Conservation (phyloP, 2,329 filamentous ascomycete species). For the Fusarium anguioides region DNA sequence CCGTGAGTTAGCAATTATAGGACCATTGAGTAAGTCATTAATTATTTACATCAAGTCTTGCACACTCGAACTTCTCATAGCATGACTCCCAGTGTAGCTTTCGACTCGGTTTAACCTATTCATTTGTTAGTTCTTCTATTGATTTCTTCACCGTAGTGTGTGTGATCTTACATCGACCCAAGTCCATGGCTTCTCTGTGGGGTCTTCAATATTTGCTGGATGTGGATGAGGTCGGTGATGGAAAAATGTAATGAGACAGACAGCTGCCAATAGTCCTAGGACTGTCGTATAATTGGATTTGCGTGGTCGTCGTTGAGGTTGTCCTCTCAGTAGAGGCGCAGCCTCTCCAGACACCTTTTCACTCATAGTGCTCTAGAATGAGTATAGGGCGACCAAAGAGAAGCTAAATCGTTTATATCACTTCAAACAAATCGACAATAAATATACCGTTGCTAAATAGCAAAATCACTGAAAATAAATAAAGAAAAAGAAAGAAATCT, state of each 20-base stretch:
- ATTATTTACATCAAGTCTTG: slow-evolving; percentile 48
- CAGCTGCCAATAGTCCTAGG: slow-evolving; percentile 34
- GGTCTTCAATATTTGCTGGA: neutral
- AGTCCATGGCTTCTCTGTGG: slow-evolving; percentile 37
- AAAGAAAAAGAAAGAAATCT: too few species aligned
- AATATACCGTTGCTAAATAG: neutral
- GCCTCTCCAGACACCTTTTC: slow-evolving; percentile 30
- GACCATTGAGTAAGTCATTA: neutral
- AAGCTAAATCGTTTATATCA: neutral
- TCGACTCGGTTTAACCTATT: slow-evolving; percentile 51
- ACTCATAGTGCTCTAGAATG: slow-evolving; percentile 23
- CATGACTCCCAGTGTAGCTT: slow-evolving; percentile 49
- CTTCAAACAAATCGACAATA: neutral
- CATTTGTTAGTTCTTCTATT: neutral
- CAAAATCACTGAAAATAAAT: neutral
- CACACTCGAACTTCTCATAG: slow-evolving; percentile 49
- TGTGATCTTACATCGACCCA: slow-evolving; percentile 43
- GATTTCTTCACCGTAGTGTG: neutral
- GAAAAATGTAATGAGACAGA: slow-evolving; percentile 38
- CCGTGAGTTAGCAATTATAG: neutral
- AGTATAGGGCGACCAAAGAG: neutral
- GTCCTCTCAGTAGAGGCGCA: slow-evolving; percentile 25
- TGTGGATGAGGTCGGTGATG: slow-evolving; percentile 26
- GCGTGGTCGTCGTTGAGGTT: slow-evolving; percentile 6
- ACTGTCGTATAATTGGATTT: slow-evolving; percentile 11